These are phyloP conservation scores for Fusarium albidum DNA, from an alignment of 2,329 filamentous ascomycete species.

Conservation along the genomic window DNA sequence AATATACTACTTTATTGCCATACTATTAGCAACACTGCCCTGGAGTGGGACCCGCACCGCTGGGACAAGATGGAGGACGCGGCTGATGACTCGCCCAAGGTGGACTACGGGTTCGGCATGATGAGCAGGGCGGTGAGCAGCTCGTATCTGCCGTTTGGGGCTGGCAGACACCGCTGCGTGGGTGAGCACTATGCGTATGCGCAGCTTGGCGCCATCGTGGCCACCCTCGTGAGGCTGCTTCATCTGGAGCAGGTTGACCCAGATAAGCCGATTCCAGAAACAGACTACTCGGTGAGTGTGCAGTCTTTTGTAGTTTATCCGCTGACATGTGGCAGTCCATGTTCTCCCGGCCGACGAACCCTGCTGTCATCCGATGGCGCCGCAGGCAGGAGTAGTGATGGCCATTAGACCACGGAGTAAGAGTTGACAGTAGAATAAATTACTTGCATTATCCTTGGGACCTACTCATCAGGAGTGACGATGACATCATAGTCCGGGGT, in stretches of 20 bases:
- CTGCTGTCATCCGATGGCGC: constrained; percentile 28
- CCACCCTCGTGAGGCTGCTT: constrained; percentile 77
- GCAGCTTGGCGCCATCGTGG: constrained; percentile 85
- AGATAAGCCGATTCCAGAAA: constrained; percentile 72
- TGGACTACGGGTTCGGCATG: constrained; percentile 94
- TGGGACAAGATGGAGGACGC: constrained; percentile 70
- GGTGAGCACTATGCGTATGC: constrained; percentile 96
- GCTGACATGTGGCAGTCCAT: constrained; percentile 26
- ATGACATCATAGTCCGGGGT: too few relatives aligned
- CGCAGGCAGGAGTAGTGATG: too few relatives aligned
- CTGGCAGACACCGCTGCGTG: constrained; percentile 93
- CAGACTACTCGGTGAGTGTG: constrained; percentile 63
- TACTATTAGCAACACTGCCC: too few relatives aligned
- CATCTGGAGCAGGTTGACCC: constrained; percentile 62
- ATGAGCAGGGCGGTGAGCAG: constrained; percentile 89
- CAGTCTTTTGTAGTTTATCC: fast-evolving
- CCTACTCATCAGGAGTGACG: too few relatives aligned
- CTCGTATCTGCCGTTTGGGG: constrained; percentile 93
- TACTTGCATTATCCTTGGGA: too few relatives aligned
- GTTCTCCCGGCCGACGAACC: constrained; percentile 37
- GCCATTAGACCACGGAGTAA: too few relatives aligned
- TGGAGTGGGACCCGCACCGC: constrained; percentile 86
- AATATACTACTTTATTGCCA: too few relatives aligned
- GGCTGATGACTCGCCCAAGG: constrained; percentile 72
- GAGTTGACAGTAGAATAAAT: too few relatives aligned